A percentile compares a stretch with the other conserved stretches of the same genome.
phyloP scores from a whole-genome alignment of 2,329 filamentous ascomycete species.

The Nannizzia gypsea region DNA sequence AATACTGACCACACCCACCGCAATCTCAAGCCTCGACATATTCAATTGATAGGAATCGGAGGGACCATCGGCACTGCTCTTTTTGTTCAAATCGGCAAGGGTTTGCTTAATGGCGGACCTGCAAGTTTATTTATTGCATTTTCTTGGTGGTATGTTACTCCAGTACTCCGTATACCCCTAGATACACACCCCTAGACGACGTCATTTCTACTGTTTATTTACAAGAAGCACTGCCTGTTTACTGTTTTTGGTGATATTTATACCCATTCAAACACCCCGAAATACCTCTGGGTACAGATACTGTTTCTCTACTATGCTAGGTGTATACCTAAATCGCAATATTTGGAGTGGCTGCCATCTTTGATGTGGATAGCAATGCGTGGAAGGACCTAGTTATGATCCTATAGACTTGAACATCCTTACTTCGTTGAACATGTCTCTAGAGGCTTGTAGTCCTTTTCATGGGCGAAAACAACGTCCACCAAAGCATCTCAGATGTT shows the following conservation, averaged over 20 bases:
- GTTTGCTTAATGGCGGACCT: conserved; percentile 32
- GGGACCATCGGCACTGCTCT: conserved; percentile 36
- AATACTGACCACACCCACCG: conserved; percentile 28
- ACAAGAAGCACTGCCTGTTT: neutral
- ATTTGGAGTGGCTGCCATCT: neutral
- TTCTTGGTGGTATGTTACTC: conserved; percentile 33
- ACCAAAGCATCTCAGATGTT: no score
- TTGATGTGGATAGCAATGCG: no score
- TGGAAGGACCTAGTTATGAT: no score
- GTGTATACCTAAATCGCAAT: neutral
- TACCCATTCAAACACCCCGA: neutral
- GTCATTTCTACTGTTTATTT: conserved; percentile 1
- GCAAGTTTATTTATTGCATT: conserved; percentile 36
- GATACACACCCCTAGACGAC: neutral
- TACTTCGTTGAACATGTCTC: neutral
- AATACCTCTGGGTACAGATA: neutral
- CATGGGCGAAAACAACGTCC: neutral
- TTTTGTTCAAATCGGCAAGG: conserved; percentile 34
- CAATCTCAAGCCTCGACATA: conserved; percentile 35
- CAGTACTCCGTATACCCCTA: neutral
- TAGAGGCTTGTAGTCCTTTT: neutral
- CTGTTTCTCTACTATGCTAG: neutral
- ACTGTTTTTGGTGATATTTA: neutral
- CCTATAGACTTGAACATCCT: neutral
- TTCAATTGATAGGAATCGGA: conserved; percentile 38